Base-by-base conservation (phyloP, 2,329 filamentous ascomycete genomes). In the Volutella citrinella region DNA sequence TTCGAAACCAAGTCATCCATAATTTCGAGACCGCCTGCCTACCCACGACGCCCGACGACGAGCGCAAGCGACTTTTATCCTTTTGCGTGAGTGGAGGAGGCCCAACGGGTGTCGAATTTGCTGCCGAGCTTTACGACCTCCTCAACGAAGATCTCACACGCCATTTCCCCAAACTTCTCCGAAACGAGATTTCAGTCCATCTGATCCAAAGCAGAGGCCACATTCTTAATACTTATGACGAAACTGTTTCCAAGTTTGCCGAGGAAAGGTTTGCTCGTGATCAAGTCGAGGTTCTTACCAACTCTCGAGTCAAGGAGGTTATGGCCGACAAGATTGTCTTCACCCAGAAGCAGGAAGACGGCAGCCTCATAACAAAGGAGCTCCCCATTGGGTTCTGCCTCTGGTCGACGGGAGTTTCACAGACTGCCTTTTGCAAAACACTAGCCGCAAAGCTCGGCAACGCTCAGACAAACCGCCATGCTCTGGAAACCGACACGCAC, bases 171-270 rank as follows among this genome's bases (percentile, higher is more conserved):
- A 82, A 82, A 43, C 79, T 98, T 19, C 66, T 98, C n/a, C 81
- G 93, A 42, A 97, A 97, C 57, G 89, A 98, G 60, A 95, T 98
- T 30, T 97, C 93, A 0, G 91, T 98, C 2, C 94, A 98, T 56
- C 74, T 98, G 28, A 96, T 98, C 43, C 93, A 98, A 58, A 95
- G 88, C 53, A 80, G 93, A 39, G 82, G 85, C 24, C 93, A 98
- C 52, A 98, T 98, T 45, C 72, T 98, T 19, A 98, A 98, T 67
- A 98, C 93, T 1, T 98, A 98, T 57, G 93, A 98, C 47, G 93
- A 98, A 65, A 84, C 88, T 0, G 74, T 98, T 3, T 96, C 90
- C 10, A 81, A 82, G 56, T 98, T 94, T 57, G 91, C 93, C 14
- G 93, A 98, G 64, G 79, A 87, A 33, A 82, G 87, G 25, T 96